phyloP scores from a whole-genome alignment of 2,329 filamentous ascomycete species.

The Ophiocordyceps sinensis region DNA sequence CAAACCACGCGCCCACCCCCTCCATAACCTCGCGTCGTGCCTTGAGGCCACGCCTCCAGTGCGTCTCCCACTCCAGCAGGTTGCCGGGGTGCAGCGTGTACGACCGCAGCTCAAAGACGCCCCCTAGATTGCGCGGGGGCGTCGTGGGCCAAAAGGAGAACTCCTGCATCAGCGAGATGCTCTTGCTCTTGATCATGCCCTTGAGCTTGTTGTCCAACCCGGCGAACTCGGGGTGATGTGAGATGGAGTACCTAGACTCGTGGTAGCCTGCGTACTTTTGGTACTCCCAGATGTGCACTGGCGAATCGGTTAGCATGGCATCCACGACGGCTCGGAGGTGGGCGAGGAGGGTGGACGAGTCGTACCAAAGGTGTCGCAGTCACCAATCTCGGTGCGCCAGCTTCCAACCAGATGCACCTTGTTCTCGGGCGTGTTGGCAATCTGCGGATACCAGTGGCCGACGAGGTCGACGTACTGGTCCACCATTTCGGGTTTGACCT shows the following conservation, averaged over 20 bases:
- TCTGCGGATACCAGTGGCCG: slow-evolving; percentile 80
- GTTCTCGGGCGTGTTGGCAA: slow-evolving; percentile 74
- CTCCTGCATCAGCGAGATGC: slow-evolving; percentile 92
- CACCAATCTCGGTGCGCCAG: slow-evolving; percentile 95
- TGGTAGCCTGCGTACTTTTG: slow-evolving; percentile 95
- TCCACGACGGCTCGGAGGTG: background rate
- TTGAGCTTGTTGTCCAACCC: slow-evolving; percentile 78
- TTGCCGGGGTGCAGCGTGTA: slow-evolving; percentile 95
- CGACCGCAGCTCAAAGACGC: slow-evolving; percentile 88
- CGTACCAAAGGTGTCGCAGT: slow-evolving; percentile 91
- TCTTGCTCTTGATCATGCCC: slow-evolving; percentile 69
- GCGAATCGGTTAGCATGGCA: slow-evolving; percentile 4
- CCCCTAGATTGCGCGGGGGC: slow-evolving; percentile 74
- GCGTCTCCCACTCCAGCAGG: slow-evolving; percentile 94
- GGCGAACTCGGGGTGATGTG: slow-evolving; percentile 66
- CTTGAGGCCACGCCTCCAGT: slow-evolving; percentile 86
- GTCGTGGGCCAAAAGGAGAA: slow-evolving; percentile 99
- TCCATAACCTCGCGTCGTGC: slow-evolving; percentile 96
- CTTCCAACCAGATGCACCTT: slow-evolving; percentile 93
- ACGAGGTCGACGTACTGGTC: slow-evolving; percentile 89
- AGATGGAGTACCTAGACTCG: slow-evolving; percentile 73
- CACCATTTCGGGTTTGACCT: slow-evolving; percentile 88
- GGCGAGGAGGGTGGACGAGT: slow-evolving; percentile 2
- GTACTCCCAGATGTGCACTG: slow-evolving; percentile 99
- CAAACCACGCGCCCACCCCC: slow-evolving; percentile 95